Base-by-base conservation (phyloP, 768 basidiomycete genomes). In the Tricholoma sp. region DNA sequence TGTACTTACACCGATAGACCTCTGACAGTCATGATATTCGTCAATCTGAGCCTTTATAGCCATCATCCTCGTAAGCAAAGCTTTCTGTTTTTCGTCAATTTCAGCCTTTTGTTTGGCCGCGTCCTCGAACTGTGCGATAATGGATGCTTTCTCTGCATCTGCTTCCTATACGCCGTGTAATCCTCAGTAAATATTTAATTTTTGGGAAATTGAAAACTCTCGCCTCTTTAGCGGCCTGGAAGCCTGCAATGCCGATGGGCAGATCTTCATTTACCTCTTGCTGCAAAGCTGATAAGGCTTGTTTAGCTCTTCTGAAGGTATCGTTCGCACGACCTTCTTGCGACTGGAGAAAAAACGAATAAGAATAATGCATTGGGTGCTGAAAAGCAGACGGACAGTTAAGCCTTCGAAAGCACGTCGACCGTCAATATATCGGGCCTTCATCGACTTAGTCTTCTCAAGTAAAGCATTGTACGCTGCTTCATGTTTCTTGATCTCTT, bases 211-310 rank as follows among this genome's bases (percentile, higher is more conserved):
- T 8, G 49, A 18, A n/a, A 11, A 24, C 19, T 66, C 79, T 27
- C 62, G 85, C 88, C 62, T 76, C 67, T 66, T 83, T 81, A 4
- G 78, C 81, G 10, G 69, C 75, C 57, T 85, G 74, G 12, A 89
- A 71, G 12, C 78, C 80, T 19, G 79, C 74, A n/a, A 89, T 74
- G 62, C 80, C 79, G 6, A 80, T 81, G 1, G 88, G 86, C 67
- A 87, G 72, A 11, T 88, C 86, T 18, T 89, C 86, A 56, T 86
- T 88, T 11, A 79, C 77, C 59, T 88, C 86, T 34, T 79, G 72
- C 59, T 85, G 80, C 16, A 88, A 65, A 19, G 70, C 69, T 29
- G 65, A 63, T 39, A 81, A 41, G 3, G 58, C 46, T 1, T 63
- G 50, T 47, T 74, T 65, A 21, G 74, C 67, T 3, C 50, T 39